Evolutionary conservation across 1,284 basidiomycete genomes (phyloP).

Genomic region (Trichosporon coremiiforme): DNA sequence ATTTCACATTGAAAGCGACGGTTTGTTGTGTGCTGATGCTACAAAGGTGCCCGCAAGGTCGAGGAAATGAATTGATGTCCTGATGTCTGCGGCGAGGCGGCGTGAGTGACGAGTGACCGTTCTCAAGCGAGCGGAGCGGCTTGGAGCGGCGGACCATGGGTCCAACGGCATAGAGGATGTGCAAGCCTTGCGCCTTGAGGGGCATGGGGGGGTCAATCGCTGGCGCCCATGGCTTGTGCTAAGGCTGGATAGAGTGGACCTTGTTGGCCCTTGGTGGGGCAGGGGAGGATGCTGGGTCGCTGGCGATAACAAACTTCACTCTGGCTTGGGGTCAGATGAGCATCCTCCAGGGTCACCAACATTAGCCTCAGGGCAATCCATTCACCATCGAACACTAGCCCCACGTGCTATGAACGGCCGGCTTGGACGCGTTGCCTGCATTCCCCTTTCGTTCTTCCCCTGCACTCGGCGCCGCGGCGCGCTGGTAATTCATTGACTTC

Average conservation of each 20-base stretch:
- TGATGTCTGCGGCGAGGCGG: not conserved
- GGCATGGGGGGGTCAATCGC: not conserved
- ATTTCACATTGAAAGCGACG: not conserved
- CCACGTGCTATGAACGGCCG: not conserved
- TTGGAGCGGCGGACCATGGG: not conserved
- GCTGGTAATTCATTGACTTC: not conserved
- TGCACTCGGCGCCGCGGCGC: conserved; percentile 3
- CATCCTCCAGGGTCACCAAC: not conserved
- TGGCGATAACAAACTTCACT: conserved; percentile 5
- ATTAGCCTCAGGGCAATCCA: not conserved
- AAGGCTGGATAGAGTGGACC: not conserved
- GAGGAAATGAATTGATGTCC: not conserved
- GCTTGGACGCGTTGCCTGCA: not conserved
- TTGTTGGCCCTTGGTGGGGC: not conserved
- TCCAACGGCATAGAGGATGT: not conserved
- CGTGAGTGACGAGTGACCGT: not conserved
- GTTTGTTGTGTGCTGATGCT: not conserved
- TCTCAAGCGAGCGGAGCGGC: too few species aligned
- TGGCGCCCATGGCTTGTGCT: not conserved
- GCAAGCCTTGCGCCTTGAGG: not conserved
- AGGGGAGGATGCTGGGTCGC: not conserved
- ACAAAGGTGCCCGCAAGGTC: not conserved
- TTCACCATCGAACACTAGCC: not conserved
- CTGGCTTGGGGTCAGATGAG: not conserved
- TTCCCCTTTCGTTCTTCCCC: not conserved